Evolutionary conservation across 2,329 filamentous ascomycete genomes (phyloP).

Genomic region (Neurospora sp.): DNA sequence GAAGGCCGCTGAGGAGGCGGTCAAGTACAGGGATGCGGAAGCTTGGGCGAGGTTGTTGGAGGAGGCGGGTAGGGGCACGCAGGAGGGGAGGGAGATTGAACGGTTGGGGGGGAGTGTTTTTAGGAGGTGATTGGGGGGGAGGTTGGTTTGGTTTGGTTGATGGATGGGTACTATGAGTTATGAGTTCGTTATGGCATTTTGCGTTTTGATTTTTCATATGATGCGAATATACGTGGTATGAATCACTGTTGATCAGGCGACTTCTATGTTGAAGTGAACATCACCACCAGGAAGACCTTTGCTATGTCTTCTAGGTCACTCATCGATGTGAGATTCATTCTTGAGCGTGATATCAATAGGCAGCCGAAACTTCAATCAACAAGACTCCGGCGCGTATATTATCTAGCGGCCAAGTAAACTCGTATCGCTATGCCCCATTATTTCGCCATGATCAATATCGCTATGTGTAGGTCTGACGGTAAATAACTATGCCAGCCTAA

Average conservation of each 20-base stretch:
- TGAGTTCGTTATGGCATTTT: neutral
- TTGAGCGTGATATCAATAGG: neutral
- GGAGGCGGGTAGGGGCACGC: slow-evolving; percentile 60
- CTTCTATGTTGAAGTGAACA: neutral
- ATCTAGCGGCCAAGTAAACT: neutral
- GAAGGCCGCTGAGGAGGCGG: slow-evolving; percentile 85
- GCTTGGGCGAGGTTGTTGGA: slow-evolving; percentile 64
- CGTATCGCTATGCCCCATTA: neutral
- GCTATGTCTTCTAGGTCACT: neutral
- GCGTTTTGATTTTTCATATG: neutral
- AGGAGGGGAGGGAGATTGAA: slow-evolving; percentile 70
- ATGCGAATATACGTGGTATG: neutral
- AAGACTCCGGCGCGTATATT: neutral
- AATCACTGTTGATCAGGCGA: neutral
- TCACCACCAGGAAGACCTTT: neutral
- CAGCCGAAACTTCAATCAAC: neutral
- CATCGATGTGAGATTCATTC: neutral
- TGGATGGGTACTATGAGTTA: neutral
- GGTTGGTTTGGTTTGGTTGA: neutral
- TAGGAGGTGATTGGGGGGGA: slow-evolving; percentile 28
- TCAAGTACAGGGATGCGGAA: slow-evolving; percentile 68
- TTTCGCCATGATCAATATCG: neutral
- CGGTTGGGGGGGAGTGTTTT: slow-evolving; percentile 56
- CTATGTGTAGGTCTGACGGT: neutral
- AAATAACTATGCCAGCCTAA: neutral